These are phyloP conservation scores for Ceratobasidium sp. DNA, from an alignment of 1,284 basidiomycete genomes.

Conservation along the genomic window DNA sequence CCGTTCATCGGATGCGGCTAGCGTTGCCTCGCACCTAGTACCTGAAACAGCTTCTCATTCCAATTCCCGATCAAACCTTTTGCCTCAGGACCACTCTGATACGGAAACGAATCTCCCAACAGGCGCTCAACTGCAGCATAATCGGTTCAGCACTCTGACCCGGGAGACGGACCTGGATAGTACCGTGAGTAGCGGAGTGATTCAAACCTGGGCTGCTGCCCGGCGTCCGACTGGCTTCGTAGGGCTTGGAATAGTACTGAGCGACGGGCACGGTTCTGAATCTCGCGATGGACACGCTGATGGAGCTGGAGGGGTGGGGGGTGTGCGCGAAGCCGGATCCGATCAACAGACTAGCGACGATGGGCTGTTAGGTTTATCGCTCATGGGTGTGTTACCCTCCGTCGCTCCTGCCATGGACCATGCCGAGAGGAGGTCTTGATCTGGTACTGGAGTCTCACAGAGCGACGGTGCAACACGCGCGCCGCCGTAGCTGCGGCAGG, in stretches of 20 bases:
- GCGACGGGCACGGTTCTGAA: not conserved
- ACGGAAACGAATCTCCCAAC: not conserved
- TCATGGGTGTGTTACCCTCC: too few relatives aligned
- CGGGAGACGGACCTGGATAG: slow-evolving; percentile 33
- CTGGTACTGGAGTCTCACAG: too few relatives aligned
- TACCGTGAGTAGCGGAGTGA: slow-evolving; percentile 5
- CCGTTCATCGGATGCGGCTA: not conserved
- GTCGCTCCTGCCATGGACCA: too few relatives aligned
- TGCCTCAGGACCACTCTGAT: not conserved
- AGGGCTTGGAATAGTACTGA: slow-evolving; percentile 13
- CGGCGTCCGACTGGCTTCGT: slow-evolving; percentile 38
- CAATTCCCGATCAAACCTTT: too few relatives aligned
- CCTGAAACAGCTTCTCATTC: not conserved
- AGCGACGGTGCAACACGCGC: too few relatives aligned
- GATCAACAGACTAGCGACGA: too few relatives aligned
- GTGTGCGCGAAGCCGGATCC: too few relatives aligned
- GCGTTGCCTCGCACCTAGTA: not conserved
- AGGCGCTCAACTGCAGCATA: not conserved
- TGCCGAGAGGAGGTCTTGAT: too few relatives aligned
- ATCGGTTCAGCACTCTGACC: slow-evolving; percentile 10
- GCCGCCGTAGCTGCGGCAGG: too few relatives aligned
- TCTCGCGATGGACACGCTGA: too few relatives aligned
- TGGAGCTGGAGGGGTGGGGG: too few relatives aligned
- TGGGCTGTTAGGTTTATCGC: too few relatives aligned
- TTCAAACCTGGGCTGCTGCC: slow-evolving; percentile 32